Evolutionary conservation across 2,329 filamentous ascomycete species (phyloP), one percentile per base, ranked within the genome.

Genomic region (Zymoseptoria crescenta): DNA sequence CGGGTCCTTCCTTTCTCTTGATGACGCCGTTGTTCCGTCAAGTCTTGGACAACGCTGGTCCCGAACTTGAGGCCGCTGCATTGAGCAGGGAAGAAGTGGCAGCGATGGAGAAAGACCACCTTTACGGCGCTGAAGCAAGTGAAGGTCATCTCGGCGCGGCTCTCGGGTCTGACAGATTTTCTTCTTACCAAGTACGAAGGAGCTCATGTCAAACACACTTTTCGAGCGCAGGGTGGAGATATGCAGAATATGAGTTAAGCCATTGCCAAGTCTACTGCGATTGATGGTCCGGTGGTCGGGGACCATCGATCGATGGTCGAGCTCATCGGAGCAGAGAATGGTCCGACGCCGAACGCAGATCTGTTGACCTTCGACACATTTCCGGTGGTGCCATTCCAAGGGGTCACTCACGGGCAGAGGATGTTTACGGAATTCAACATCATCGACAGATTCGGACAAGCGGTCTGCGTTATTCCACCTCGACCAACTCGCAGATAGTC

Each of bases 321-420:
- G 7, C 28, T 56, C 21, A 59, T 61, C 21, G 59, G 54, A 19
- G 24, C 9, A 10, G 54, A 59, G 28, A 49, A 27, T 13, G 57
- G 48, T 24, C 41, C 29, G 20, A 59, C 57, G 8, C 59, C 59
- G 7, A 56, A 49, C 30, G 29, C 52, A 1, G 49, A 58, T 35
- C 4, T 35, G 13, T 13, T 57, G n/a, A 27, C 16, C 8, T 54
- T 54, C 13, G 35, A 52, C 21, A 16, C 16, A 13, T 48, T 9
- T 35, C 30, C 30, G 13, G 30, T 8, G 8, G 30, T 35, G 30
- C 30, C 76, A 0, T 79, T 81, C 64, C 80, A 80, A 61, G 74
- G 74, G 0, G 77, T 73, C 0, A 78, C 74, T 0, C 80, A 81
- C 63, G 79, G 79, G 0, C 79, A 81, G 62, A 69, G 81, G 21